Conservation (phyloP, 352 stramenopile species). For the Phytophthora vignae region DNA sequence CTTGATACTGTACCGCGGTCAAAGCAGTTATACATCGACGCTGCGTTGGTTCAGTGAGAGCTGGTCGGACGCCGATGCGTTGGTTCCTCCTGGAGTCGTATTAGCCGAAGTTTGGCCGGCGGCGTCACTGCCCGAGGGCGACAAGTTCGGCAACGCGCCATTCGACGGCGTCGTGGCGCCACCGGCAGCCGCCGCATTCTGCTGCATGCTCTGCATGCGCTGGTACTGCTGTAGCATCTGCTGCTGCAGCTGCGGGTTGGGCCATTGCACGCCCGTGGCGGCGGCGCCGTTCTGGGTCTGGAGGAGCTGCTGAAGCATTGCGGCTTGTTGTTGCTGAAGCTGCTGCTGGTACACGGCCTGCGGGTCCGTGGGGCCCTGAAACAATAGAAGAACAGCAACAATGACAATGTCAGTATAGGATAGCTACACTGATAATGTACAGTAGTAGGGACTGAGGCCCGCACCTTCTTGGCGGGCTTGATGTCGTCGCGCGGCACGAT, state of each 20-base stretch:
- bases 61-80: slow-evolving; percentile 56
- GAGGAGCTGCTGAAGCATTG: slow-evolving; percentile 89
- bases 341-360: slow-evolving; percentile 90
- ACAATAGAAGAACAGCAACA: slow-evolving; percentile 10
- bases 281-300: slow-evolving; percentile 80
- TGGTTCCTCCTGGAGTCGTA: slow-evolving; percentile 27
- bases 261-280: slow-evolving; percentile 62
- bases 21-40: slow-evolving; percentile 68
- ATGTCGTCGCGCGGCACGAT: slow-evolving; percentile 91
- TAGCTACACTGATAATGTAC: neutral
- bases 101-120: slow-evolving; percentile 35
- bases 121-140: slow-evolving; percentile 55
- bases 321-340: slow-evolving; percentile 87
- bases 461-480: slow-evolving; percentile 88
- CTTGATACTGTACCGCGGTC: slow-evolving; percentile 17
- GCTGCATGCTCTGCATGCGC: slow-evolving; percentile 74
- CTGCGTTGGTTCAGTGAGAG: slow-evolving; percentile 81
- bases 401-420: slow-evolving; percentile 9
- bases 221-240: slow-evolving; percentile 92
- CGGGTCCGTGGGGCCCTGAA: slow-evolving; percentile 67
- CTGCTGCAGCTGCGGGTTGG: slow-evolving; percentile 86
- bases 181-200: slow-evolving; percentile 25
- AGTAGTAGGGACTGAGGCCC: neutral
- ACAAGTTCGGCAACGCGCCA: slow-evolving; percentile 46
- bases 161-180: slow-evolving; percentile 27